Percentiles rank a stretch among this genome's conserved stretches.
phyloP scores from a whole-genome alignment of 2,329 filamentous ascomycete genomes.

The Pseudogymnoascus sp. region DNA sequence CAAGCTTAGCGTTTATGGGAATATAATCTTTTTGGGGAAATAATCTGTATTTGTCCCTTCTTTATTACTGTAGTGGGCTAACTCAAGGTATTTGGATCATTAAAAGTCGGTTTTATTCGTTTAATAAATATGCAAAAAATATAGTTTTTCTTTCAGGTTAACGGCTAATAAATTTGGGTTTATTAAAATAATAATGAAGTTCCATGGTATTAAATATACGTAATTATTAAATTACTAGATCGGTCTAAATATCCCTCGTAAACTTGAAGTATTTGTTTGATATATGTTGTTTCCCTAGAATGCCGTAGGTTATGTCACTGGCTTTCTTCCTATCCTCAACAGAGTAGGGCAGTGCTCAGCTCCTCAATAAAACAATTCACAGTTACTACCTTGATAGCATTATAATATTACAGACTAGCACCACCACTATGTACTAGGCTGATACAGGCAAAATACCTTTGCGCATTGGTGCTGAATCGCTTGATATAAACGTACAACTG shows the following conservation, averaged over 20 bases:
- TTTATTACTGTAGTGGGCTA: neutral
- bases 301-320: neutral
- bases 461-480: conserved; percentile 4
- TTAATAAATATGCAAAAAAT: neutral
- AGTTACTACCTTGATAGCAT: neutral
- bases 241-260: neutral
- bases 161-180: neutral
- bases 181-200: neutral
- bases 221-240: neutral
- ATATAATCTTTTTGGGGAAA: neutral
- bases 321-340: neutral
- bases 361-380: neutral
- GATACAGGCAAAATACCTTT: neutral
- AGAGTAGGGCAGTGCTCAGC: neutral
- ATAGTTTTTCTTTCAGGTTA: neutral
- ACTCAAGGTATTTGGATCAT: neutral
- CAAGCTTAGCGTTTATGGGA: neutral
- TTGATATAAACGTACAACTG: conserved; percentile 7
- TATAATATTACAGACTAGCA: neutral
- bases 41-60: neutral
- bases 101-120: neutral
- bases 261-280: neutral
- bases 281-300: neutral
- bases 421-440: neutral
- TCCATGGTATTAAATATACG: neutral